These are phyloP conservation scores for Candida oleophila DNA, from an alignment of 805 yeast species.

Conservation along the genomic window DNA sequence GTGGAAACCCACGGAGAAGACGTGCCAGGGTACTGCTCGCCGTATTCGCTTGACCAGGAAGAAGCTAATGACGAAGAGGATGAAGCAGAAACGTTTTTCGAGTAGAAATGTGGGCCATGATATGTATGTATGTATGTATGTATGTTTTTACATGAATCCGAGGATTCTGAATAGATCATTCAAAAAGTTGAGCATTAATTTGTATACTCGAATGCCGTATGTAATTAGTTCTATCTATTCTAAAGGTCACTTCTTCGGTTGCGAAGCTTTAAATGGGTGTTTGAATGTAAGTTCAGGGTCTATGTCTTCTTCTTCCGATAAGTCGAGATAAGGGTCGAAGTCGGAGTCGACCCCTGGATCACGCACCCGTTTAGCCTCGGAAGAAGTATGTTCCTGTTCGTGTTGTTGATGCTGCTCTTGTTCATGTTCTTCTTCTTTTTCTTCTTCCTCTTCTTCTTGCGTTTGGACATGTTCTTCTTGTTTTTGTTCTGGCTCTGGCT, in stretches of 20 bases:
- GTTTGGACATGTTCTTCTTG: background rate
- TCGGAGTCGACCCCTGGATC: constrained; percentile 23
- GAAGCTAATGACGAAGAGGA: background rate
- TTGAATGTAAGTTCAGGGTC: background rate
- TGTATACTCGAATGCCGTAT: too few species aligned
- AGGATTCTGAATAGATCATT: too few species aligned
- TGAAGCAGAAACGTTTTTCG: background rate
- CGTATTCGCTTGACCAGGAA: constrained; percentile 9
- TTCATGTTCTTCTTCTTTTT: background rate
- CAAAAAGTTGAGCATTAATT: too few species aligned
- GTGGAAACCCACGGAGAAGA: constrained; percentile 10
- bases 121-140: too few species aligned
- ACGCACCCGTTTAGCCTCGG: constrained; percentile 6
- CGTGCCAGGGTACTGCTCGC: constrained; percentile 32
- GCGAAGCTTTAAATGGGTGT: background rate
- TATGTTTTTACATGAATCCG: background rate
- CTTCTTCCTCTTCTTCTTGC: background rate
- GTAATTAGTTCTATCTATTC: background rate
- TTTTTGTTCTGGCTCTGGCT: too few species aligned
- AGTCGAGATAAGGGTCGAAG: constrained; percentile 24
- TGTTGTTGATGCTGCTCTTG: background rate
- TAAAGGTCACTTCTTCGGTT: too few species aligned
- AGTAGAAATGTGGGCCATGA: background rate
- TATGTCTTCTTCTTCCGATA: constrained; percentile 17
- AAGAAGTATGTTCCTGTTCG: background rate